Conservation (phyloP, 2,329 filamentous ascomycete species). For the Botrytis fabae region DNA sequence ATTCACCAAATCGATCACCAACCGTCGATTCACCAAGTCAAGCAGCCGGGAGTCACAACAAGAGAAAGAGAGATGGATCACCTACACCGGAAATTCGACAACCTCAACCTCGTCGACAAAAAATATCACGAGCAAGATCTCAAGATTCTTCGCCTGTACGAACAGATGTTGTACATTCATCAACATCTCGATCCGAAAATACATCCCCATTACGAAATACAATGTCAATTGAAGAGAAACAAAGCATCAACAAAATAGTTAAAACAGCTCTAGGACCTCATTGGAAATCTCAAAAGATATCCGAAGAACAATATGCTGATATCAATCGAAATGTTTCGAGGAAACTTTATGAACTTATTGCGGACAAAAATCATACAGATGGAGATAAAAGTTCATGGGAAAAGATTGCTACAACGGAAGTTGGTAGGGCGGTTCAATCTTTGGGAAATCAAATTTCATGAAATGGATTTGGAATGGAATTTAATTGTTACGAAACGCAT, state of each 20-base stretch:
- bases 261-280: constrained; percentile 73
- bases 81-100: constrained; percentile 38
- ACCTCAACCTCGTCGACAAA: constrained; percentile 38
- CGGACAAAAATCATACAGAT: constrained; percentile 52
- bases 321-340: constrained; percentile 91
- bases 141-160: constrained; percentile 67
- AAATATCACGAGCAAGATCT: constrained; percentile 39
- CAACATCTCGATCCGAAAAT: constrained; percentile 46
- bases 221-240: constrained; percentile 80
- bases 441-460: constrained; percentile 43
- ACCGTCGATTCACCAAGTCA: constrained; percentile 24
- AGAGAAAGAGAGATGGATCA: constrained; percentile 27
- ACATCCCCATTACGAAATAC: constrained; percentile 65
- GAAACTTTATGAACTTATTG: constrained; percentile 73
- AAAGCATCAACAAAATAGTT: constrained; percentile 86
- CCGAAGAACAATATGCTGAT: constrained; percentile 84
- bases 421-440: constrained; percentile 69
- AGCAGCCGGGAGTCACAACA: constrained; percentile 30
- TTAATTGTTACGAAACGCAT: constrained; percentile 5
- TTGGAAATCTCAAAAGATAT: constrained; percentile 76
- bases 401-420: constrained; percentile 74
- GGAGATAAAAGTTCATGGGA: constrained; percentile 71
- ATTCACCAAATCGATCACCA: constrained; percentile 63
- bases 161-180: constrained; percentile 35
- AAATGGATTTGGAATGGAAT: constrained; percentile 10